Base-by-base conservation (phyloP, 1,284 basidiomycete genomes). In the Meira nashicola region DNA sequence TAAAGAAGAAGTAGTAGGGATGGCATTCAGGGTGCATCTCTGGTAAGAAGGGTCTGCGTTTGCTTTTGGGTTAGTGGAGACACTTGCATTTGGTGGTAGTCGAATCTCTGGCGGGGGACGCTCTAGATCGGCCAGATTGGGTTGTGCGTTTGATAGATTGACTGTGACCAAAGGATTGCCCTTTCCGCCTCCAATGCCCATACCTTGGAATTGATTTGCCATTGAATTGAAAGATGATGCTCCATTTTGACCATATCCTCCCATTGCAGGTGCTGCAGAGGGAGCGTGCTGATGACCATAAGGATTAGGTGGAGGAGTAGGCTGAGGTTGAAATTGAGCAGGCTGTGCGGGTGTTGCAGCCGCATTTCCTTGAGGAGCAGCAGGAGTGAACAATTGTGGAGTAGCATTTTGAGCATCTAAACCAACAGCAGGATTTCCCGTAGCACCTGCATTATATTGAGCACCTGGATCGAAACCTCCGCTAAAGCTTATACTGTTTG, bases 41-140 rank as follows among this genome's bases (percentile, higher is more conserved):
- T 95, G 91, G 81, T 96, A 98, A 14, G 89, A 92, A 37, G 87
- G 84, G 74, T 97, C 89, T 19, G 92, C 88, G 74, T 93, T 91
- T 46, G 89, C 86, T 55, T 83, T 82, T 0, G 91, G 88, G 19
- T 88, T 87, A 39, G 86, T 85, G 9, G 91, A 89, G 63, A 97
- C 83, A 63, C 86, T 87, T 9, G 92, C 80, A 59, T 82, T 82
- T n/a, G 90, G 87, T 1, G 95, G 93, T 9, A 98, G 83, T 23
- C 88, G 83, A 63, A 94, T 91, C 65, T 90, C 87, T 7, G 94
- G 95, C 7, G 94, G 92, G 1, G 88, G 86, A 39, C 84, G 82
- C 51, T 85, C 82, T 55, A 97, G 82, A 60, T 90, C 90, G 57
- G 85, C 84, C 11, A 94, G 91, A 78, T 97, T 90, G 39, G 92